These are phyloP conservation scores for Macaranga tanarius DNA, from an alignment of 441 rosid species.

Conservation along the genomic window DNA sequence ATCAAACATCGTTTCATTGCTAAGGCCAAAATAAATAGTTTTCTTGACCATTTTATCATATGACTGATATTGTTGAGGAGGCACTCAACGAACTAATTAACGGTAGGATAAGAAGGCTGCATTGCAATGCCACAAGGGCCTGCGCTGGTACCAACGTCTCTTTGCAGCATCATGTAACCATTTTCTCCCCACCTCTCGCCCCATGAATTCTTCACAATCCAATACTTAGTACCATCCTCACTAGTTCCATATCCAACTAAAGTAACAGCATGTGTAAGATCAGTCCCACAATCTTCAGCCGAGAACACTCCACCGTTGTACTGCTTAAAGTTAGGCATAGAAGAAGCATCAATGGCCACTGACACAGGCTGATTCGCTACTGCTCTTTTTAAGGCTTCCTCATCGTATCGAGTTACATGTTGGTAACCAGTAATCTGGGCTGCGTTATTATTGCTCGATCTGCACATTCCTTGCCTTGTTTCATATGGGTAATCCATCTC, in stretches of 20 bases:
- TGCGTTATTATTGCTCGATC: constrained; percentile 23
- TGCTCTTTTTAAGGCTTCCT: constrained; percentile 38
- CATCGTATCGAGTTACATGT: constrained; percentile 35
- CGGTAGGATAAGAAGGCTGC: constrained; percentile 50
- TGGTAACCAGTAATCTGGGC: constrained; percentile 40
- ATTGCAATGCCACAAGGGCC: constrained; percentile 66
- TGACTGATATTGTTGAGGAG: too few relatives aligned
- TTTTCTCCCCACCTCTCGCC: constrained; percentile 63
- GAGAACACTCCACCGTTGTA: constrained; percentile 50
- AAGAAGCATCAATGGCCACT: constrained; percentile 52
- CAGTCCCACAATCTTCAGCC: constrained; percentile 42
- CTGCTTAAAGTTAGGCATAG: constrained; percentile 33
- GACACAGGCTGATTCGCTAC: constrained; percentile 58
- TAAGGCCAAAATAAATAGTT: too few relatives aligned
- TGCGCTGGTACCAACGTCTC: constrained; percentile 23
- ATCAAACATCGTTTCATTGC: too few relatives aligned
- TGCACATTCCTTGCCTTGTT: constrained; percentile 36
- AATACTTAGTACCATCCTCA: constrained; percentile 34
- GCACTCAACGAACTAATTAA: not conserved
- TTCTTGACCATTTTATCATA: too few relatives aligned
- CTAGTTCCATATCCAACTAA: constrained; percentile 60
- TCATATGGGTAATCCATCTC: constrained; percentile 49
- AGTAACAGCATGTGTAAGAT: constrained; percentile 58
- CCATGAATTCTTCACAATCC: constrained; percentile 78
- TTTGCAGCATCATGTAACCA: constrained; percentile 50